phyloP scores from a whole-genome alignment of 2,329 filamentous ascomycete species.

The Sclerotinia minor region DNA sequence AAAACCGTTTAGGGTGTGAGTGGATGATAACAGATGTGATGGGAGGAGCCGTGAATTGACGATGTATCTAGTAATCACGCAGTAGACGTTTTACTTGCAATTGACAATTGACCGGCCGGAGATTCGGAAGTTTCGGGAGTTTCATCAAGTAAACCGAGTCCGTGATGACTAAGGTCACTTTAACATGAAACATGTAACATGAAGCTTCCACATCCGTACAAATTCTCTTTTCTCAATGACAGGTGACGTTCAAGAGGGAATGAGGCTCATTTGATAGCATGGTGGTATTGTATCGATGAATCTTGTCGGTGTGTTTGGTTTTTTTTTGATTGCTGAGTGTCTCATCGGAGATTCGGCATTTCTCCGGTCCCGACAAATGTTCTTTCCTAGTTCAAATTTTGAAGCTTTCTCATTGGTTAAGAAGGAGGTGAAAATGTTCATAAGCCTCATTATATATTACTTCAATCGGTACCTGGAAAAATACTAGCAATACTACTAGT shows the following conservation, averaged over 20 bases:
- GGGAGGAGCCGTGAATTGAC: conserved; percentile 44
- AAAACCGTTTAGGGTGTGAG: background rate
- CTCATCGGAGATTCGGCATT: background rate
- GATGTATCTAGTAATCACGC: background rate
- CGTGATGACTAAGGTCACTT: background rate
- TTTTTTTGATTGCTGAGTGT: background rate
- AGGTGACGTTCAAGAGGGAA: background rate
- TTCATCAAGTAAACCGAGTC: background rate
- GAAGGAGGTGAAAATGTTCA: background rate
- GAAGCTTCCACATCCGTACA: background rate
- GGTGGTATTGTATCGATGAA: background rate
- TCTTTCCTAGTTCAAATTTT: background rate
- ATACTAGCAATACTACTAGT: too few relatives aligned
- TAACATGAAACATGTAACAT: background rate
- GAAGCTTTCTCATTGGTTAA: background rate
- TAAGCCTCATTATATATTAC: background rate
- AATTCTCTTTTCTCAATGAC: background rate
- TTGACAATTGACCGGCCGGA: background rate
- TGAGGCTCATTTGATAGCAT: background rate
- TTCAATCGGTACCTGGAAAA: background rate
- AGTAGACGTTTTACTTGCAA: background rate
- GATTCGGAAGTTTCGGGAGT: background rate
- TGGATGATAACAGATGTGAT: conserved; percentile 14
- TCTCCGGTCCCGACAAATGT: conserved; percentile 9
- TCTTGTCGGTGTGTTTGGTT: background rate